phyloP scores from a whole-genome alignment of 2,329 filamentous ascomycete genomes.

The Ciborinia camelliae region DNA sequence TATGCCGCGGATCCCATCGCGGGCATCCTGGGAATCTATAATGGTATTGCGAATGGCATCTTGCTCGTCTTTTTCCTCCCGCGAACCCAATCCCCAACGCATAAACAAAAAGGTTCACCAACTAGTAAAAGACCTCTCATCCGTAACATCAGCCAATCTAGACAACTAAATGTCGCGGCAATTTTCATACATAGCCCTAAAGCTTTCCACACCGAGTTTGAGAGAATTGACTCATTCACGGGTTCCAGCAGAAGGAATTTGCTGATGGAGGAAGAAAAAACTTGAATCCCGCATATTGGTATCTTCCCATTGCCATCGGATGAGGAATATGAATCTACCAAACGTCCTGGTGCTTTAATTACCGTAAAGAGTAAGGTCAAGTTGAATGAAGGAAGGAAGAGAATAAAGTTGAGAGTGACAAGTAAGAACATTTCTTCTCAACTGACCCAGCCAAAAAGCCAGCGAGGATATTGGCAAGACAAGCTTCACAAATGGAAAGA shows the following conservation, averaged over 20 bases:
- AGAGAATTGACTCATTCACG: background rate
- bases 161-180: background rate
- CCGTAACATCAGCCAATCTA: too few species aligned
- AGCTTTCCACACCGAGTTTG: background rate
- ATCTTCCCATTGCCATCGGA: slow-evolving; percentile 64
- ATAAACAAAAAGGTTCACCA: too few species aligned
- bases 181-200: background rate
- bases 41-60: too few species aligned
- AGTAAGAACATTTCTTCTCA: slow-evolving; percentile 49
- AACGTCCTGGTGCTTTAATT: slow-evolving; percentile 74
- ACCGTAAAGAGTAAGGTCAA: slow-evolving; percentile 63
- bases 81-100: too few species aligned
- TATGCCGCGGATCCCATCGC: too few species aligned
- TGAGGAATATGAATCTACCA: slow-evolving; percentile 62
- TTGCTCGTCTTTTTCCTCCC: too few species aligned
- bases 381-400: slow-evolving; percentile 70
- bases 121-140: too few species aligned
- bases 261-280: too few species aligned
- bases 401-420: slow-evolving; percentile 72
- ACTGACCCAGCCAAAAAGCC: too few species aligned
- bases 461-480: too few species aligned
- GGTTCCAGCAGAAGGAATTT: background rate
- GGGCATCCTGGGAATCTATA: too few species aligned
- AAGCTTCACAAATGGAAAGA: background rate
- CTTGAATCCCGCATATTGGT: slow-evolving; percentile 57